These are phyloP conservation scores for Fusarium cyanostomum DNA, from an alignment of 2,329 filamentous ascomycete genomes.

Conservation along the genomic window DNA sequence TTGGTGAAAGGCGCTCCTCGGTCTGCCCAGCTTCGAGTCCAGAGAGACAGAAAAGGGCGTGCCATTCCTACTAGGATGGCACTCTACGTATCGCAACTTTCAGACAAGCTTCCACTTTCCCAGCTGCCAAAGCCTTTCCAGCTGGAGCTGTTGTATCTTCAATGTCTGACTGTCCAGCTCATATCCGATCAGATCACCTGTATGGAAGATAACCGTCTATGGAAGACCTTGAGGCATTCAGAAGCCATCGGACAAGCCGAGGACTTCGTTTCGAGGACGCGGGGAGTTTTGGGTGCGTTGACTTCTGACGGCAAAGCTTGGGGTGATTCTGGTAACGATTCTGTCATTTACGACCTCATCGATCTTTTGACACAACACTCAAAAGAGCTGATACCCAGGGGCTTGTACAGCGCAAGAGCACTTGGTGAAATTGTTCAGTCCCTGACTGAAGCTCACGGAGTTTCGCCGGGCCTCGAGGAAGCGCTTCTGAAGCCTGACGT, in stretches of 20 bases:
- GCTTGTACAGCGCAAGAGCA: conserved; percentile 63
- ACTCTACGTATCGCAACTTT: conserved; percentile 71
- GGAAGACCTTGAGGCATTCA: conserved; percentile 52
- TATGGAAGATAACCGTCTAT: conserved; percentile 56
- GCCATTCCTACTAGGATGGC: conserved; percentile 80
- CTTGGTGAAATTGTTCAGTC: conserved; percentile 61
- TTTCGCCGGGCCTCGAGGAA: conserved; percentile 56
- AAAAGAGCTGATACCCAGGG: conserved; percentile 52
- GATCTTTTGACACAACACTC: conserved; percentile 57
- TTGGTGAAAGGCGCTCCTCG: conserved; percentile 57
- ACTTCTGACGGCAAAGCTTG: conserved; percentile 50
- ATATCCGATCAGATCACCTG: conserved; percentile 64
- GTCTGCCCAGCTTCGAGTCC: conserved; percentile 45
- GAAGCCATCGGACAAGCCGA: conserved; percentile 53
- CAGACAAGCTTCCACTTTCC: conserved; percentile 55
- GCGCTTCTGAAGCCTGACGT: conserved; percentile 57
- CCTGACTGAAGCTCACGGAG: conserved; percentile 58
- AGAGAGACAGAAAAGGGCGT: conserved; percentile 73
- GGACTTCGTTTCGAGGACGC: conserved; percentile 54
- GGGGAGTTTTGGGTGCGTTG: conserved; percentile 49
- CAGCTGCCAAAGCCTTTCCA: conserved; percentile 54
- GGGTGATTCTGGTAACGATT: conserved; percentile 49
- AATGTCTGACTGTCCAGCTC: conserved; percentile 61
- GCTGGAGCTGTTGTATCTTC: conserved; percentile 61
- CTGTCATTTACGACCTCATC: conserved; percentile 55